phyloP scores from a whole-genome alignment of 352 stramenopile genomes.

The Phytophthora megakarya region DNA sequence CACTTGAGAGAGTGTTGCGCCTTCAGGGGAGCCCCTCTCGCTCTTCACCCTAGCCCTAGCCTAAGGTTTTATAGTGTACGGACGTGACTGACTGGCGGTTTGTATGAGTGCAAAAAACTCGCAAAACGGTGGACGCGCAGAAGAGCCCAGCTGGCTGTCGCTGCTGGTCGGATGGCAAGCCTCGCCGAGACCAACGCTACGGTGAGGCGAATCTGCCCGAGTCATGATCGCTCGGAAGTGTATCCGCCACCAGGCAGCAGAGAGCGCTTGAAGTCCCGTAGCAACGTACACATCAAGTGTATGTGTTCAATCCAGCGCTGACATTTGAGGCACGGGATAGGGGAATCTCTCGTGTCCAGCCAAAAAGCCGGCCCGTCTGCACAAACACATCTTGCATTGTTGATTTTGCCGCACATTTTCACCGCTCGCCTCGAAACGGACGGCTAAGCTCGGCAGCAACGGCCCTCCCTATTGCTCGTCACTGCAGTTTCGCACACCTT shows the following conservation, averaged over 20 bases:
- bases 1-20: slow-evolving; percentile 15
- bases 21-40: slow-evolving; percentile 21
- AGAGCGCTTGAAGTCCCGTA: slow-evolving; percentile 15
- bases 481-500: slow-evolving; percentile 4
- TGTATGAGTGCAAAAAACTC: slow-evolving; percentile 21
- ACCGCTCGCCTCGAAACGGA: slow-evolving; percentile 27
- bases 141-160: slow-evolving; percentile 7
- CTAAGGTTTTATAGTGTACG: slow-evolving; percentile 34
- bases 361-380: slow-evolving; percentile 9
- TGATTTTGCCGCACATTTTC: slow-evolving; percentile 13
- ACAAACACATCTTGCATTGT: slow-evolving; percentile 24
- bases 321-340: slow-evolving; percentile 22
- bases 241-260: slow-evolving; percentile 10
- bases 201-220: too few relatives aligned
- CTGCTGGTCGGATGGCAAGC: slow-evolving; percentile 3
- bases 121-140: slow-evolving; percentile 19
- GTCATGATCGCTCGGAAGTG: not conserved
- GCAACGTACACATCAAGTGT: slow-evolving; percentile 35
- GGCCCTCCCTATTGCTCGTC: not conserved
- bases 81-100: slow-evolving; percentile 23
- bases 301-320: slow-evolving; percentile 29
- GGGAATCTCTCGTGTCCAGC: slow-evolving; percentile 20
- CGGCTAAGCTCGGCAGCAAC: slow-evolving; percentile 14
- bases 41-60: slow-evolving; percentile 16
- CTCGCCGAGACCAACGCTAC: not conserved